These are phyloP conservation scores for Pelargonium nanum DNA, from an alignment of 345 rosid species.

Conservation along the genomic window DNA sequence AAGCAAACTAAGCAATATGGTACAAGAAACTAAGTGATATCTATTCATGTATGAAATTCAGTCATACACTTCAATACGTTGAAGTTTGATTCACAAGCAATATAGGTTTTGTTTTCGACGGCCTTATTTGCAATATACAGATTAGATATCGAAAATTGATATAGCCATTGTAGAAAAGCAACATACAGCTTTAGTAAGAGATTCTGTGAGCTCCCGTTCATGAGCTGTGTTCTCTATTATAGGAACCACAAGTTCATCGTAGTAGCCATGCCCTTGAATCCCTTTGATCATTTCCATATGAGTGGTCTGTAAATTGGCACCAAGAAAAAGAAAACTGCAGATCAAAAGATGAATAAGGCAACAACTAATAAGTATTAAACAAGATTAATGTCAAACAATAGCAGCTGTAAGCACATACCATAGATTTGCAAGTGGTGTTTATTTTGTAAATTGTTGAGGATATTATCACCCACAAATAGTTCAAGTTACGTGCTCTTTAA, in stretches of 20 bases:
- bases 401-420: no score
- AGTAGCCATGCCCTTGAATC: slow-evolving; percentile 91
- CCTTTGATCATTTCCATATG: slow-evolving; percentile 99
- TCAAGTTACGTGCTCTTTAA: no score
- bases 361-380: not conserved
- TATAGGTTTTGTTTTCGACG: no score
- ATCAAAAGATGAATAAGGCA: slow-evolving; percentile 1
- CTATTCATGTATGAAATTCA: no score
- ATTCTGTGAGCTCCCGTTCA: slow-evolving; percentile 83
- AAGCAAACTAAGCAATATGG: no score
- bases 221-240: slow-evolving; percentile 91
- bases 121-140: no score
- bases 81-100: no score
- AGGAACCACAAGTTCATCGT: slow-evolving; percentile 88
- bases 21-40: no score
- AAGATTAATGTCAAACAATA: not conserved
- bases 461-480: not conserved
- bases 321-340: slow-evolving; percentile 8
- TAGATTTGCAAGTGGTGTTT: not conserved
- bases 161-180: slow-evolving; percentile 1
- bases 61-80: no score
- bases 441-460: not conserved
- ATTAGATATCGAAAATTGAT: no score
- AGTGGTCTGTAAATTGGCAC: slow-evolving; percentile 46
- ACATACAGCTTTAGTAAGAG: slow-evolving; percentile 82